Evolutionary conservation across 2,329 filamentous ascomycete genomes (phyloP), one percentile per base, ranked within the genome.

Genomic region (Ascocoryne sarcoides): DNA sequence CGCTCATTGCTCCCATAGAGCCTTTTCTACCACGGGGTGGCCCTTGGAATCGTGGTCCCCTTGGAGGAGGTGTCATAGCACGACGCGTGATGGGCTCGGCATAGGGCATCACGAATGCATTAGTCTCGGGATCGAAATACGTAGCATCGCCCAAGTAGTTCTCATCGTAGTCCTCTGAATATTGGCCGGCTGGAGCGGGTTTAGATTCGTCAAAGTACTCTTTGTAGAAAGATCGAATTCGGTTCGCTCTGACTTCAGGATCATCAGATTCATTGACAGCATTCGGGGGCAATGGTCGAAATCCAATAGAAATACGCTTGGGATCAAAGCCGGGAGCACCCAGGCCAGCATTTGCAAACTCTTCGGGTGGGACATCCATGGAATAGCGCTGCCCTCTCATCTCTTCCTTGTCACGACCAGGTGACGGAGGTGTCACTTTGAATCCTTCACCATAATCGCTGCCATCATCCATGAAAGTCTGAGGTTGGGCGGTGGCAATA

Each of bases 191-290:
- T 34, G 56, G 56, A 12, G 50, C 32, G 31, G 58, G 58, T 59
- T 79, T 84, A 44, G 70, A 77, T 31, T 95, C 90, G 51, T 96
- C 92, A 54, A 98, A 98, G 67, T 98, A 98, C 60, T 98, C 92
- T 68, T 95, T 95, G 70, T 98, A 98, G 69, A 98, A 98, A 3
- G 92, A 98, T 61, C 92, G 78, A 52, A 98, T 98, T 43, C 92
- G 81, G 68, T 95, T 96, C 49, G 92, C 92, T 55, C 92, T 79
- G 57, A 90, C 81, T 62, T 96, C 92, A 0, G 92, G 88, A 59
- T 95, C 90, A 59, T 96, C 92, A 3, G 81, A 76, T 32, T 82
- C 77, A 20, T 70, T 73, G 40, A 85, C 78, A 49, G 94, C 84
- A 56, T 89, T 81, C 26, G 88, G 86, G 4, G 92, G 92, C 47